Evolutionary conservation across 495 filamentous ascomycete species (phyloP).

Genomic region (Xylaria palmicola): DNA sequence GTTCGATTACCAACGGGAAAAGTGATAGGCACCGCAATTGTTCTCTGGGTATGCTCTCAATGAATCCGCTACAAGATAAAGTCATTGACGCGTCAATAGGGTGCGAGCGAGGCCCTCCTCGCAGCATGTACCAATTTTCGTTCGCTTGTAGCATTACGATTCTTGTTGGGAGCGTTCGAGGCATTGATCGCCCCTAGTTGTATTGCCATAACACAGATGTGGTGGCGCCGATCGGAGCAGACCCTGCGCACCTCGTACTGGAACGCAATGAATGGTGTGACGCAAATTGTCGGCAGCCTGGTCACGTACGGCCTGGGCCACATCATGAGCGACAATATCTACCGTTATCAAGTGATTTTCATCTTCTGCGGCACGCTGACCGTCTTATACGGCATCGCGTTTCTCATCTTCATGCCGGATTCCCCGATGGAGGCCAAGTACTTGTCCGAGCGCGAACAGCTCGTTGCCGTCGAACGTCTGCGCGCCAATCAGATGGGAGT

Average conservation of each 20-base stretch:
- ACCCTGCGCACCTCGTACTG: conserved; percentile 50
- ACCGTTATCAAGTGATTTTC: conserved; percentile 61
- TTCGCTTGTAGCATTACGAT: conserved; percentile 44
- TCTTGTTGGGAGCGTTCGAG: conserved; percentile 43
- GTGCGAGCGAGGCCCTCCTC: conserved; percentile 37
- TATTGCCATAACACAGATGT: conserved; percentile 56
- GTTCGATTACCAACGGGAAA: conserved; percentile 52
- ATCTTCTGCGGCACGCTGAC: conserved; percentile 52
- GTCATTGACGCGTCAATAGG: conserved; percentile 18
- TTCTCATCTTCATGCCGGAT: conserved; percentile 55
- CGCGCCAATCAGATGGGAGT: conserved; percentile 49
- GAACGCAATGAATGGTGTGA: conserved; percentile 54
- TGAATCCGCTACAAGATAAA: too few relatives aligned
- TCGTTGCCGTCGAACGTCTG: conserved; percentile 58
- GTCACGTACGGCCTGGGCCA: conserved; percentile 62
- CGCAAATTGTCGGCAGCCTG: conserved; percentile 47
- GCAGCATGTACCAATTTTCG: conserved; percentile 43
- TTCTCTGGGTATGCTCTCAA: conserved; percentile 35
- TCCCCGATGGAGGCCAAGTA: conserved; percentile 61
- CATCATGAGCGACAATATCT: conserved; percentile 51
- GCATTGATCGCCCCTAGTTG: conserved; percentile 48
- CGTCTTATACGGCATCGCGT: conserved; percentile 37
- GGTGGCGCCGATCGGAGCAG: conserved; percentile 53
- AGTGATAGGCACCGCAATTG: conserved; percentile 39
- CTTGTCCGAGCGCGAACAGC: conserved; percentile 56